A percentile compares a stretch with the other conserved stretches of the same genome.
phyloP scores from a whole-genome alignment of 257 asterid species.

The Cynanchum wilfordii region DNA sequence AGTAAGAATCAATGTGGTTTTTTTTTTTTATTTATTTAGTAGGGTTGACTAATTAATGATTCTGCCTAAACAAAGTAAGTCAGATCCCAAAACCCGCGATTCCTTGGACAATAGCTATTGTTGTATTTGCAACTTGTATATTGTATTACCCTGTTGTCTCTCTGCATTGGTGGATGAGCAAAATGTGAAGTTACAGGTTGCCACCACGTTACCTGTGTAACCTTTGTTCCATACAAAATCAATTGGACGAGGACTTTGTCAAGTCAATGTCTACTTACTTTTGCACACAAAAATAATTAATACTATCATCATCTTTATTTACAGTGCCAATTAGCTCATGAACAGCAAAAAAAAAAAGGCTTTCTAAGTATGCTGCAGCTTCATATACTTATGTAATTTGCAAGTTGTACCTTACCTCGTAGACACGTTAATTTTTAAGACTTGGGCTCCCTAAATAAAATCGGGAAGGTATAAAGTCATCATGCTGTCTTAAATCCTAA shows the following conservation, averaged over 20 bases:
- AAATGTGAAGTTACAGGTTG: not conserved
- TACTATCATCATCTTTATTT: not conserved
- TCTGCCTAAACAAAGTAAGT: not conserved
- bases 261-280: not conserved
- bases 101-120: not conserved
- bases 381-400: not conserved
- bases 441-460: not conserved
- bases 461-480: conserved; percentile 1
- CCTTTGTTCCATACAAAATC: not conserved
- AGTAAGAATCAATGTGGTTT: not conserved
- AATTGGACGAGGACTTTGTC: not conserved
- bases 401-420: not conserved
- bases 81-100: conserved; percentile 1
- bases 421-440: not conserved
- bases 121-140: not conserved
- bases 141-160: not conserved
- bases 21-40: not conserved
- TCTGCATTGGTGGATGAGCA: not conserved
- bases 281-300: no score
- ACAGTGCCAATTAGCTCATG: not conserved
- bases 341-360: not conserved
- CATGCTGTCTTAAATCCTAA: not conserved
- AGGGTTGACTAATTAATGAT: conserved; percentile 3
- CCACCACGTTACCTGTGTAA: not conserved
- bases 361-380: not conserved